phyloP scores from a whole-genome alignment of 345 rosid species.

The Excoecaria cochinchinensis region DNA sequence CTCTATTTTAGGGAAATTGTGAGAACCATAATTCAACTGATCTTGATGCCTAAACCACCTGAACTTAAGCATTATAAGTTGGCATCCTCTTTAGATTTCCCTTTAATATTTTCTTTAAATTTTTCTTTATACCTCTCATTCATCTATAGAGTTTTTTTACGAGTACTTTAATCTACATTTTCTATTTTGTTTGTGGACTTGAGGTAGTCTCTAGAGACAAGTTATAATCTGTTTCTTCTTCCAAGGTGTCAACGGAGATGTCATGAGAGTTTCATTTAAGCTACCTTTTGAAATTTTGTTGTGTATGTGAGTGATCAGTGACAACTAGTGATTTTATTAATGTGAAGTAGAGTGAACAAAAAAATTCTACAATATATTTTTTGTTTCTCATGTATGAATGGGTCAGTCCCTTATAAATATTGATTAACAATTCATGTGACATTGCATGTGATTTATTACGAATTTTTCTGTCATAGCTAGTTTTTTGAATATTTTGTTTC shows the following conservation, averaged over 20 bases:
- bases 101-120: not conserved
- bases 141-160: not conserved
- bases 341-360: not conserved
- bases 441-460: no score
- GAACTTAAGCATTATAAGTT: not conserved
- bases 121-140: not conserved
- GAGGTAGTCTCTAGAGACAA: not conserved
- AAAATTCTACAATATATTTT: not conserved
- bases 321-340: not conserved
- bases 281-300: not conserved
- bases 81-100: not conserved
- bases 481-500: not conserved
- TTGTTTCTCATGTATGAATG: not conserved
- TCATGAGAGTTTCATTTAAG: not conserved
- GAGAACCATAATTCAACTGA: not conserved
- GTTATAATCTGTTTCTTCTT: not conserved
- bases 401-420: not conserved
- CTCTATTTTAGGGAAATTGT: not conserved
- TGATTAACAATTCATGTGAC: not conserved
- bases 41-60: not conserved
- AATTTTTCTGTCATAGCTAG: not conserved
- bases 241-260: not conserved
- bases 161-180: not conserved
- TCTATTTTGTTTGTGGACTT: not conserved
- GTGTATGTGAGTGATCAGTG: not conserved